A percentile compares a stretch with the other conserved stretches of the same genome.
phyloP scores from a whole-genome alignment of 495 filamentous ascomycete species.

The Hypoxylon crocopeplum region DNA sequence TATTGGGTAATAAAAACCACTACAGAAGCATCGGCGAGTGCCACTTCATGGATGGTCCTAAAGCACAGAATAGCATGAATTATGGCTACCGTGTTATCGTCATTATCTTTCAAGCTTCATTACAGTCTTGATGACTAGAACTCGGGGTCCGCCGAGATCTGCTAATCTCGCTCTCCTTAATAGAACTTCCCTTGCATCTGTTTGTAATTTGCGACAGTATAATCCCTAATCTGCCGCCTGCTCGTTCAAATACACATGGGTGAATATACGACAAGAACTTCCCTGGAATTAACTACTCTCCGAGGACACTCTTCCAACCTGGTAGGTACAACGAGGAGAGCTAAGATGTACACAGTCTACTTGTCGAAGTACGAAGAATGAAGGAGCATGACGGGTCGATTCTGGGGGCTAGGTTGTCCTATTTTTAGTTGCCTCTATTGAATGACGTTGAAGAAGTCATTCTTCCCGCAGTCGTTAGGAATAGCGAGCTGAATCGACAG shows the following conservation, averaged over 20 bases:
- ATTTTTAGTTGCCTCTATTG: not conserved
- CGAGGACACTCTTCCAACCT: too few relatives aligned
- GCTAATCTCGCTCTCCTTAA: slow-evolving; percentile 13
- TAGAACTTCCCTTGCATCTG: not conserved
- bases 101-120: not conserved
- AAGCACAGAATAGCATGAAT: not conserved
- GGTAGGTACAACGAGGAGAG: not conserved
- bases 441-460: not conserved
- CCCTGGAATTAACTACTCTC: not conserved
- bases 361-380: not conserved
- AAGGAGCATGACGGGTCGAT: not conserved
- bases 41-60: not conserved
- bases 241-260: not conserved
- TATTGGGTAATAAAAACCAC: not conserved
- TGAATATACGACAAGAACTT: too few relatives aligned
- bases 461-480: not conserved
- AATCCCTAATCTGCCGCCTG: too few relatives aligned
- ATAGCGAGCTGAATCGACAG: not conserved
- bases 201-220: not conserved
- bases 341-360: not conserved
- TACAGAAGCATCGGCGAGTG: not conserved
- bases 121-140: not conserved
- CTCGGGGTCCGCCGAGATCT: slow-evolving; percentile 21
- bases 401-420: not conserved
- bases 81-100: not conserved